Conservation (phyloP, 2,329 filamentous ascomycete species). For the Fusarium sp. region DNA sequence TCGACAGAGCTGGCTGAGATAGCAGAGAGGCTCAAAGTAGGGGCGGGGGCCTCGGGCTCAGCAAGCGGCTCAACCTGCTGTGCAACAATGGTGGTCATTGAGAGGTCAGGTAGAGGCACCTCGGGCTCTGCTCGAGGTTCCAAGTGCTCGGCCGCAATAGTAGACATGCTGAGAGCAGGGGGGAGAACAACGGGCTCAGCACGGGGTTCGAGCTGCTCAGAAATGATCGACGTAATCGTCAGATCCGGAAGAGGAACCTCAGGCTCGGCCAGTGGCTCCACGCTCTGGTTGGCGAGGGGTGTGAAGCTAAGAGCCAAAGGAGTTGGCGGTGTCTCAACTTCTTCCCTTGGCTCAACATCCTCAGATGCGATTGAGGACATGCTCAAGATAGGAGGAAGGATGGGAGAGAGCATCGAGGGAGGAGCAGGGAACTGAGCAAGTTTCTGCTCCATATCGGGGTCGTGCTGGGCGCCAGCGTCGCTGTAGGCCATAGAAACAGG, state of each 20-base stretch:
- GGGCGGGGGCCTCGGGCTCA: conserved; percentile 35
- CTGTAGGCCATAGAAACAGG: conserved; percentile 65
- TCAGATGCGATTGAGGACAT: conserved; percentile 61
- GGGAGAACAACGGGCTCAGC: conserved; percentile 39
- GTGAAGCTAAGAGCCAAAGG: conserved; percentile 52
- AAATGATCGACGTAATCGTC: conserved; percentile 45
- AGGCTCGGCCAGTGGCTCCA: conserved; percentile 57
- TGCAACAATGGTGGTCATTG: conserved; percentile 49
- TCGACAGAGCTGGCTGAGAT: conserved; percentile 26
- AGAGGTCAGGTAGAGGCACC: conserved; percentile 44
- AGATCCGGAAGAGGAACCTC: conserved; percentile 46
- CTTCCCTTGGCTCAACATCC: conserved; percentile 58
- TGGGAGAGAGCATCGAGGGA: conserved; percentile 56
- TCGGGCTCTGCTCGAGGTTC: conserved; percentile 45
- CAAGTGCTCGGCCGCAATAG: conserved; percentile 42
- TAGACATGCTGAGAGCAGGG: conserved; percentile 45
- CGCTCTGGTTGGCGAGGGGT: conserved; percentile 52
- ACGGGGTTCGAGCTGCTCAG: conserved; percentile 48
- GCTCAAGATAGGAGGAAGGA: conserved; percentile 53
- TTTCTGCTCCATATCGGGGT: conserved; percentile 63
- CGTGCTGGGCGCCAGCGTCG: conserved; percentile 65
- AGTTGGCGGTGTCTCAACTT: conserved; percentile 49
- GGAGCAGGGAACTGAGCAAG: conserved; percentile 67
- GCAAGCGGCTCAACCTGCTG: conserved; percentile 44
- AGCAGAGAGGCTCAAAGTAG: conserved; percentile 43